Conservation (phyloP, 345 rosid species). For the Psidium guajava region DNA sequence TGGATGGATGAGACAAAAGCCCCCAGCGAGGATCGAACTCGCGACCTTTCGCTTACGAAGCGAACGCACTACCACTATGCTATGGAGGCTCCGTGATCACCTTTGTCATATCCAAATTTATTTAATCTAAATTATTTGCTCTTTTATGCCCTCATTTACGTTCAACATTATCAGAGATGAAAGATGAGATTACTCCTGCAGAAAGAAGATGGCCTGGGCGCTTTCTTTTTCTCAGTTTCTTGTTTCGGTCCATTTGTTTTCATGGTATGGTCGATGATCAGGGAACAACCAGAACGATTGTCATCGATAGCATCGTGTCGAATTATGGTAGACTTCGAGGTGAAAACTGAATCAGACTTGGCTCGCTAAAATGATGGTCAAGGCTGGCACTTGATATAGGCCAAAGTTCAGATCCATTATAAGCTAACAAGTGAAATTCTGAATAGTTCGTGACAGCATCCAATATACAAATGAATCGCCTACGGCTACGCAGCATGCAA, state of each 20-base stretch:
- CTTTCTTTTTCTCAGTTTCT: not conserved
- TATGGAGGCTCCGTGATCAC: slow-evolving; percentile 31
- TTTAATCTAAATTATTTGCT: fast-evolving
- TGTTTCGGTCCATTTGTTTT: not conserved
- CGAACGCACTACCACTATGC: slow-evolving; percentile 99
- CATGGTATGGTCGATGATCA: not conserved
- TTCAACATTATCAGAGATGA: not conserved
- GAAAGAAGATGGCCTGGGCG: not conserved
- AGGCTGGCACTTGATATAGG: not conserved
- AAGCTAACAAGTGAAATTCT: not conserved
- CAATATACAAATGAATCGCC: not conserved
- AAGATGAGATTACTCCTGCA: not conserved
- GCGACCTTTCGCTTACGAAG: slow-evolving; percentile 99
- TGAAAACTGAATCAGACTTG: not conserved
- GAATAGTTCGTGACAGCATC: not conserved
- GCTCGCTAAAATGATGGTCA: not conserved
- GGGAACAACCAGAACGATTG: not conserved
- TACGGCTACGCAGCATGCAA: not conserved
- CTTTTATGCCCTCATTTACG: not conserved
- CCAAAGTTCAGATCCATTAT: not conserved
- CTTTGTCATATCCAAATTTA: fast-evolving
- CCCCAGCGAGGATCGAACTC: slow-evolving; percentile 84
- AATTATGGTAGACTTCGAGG: not conserved
- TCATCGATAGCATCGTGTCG: not conserved
- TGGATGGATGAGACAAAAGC: not conserved